Percentiles rank a stretch among this genome's conserved stretches.
Evolutionary conservation across 768 basidiomycete genomes (phyloP).

Genomic region (Lyophyllum shimeji): DNA sequence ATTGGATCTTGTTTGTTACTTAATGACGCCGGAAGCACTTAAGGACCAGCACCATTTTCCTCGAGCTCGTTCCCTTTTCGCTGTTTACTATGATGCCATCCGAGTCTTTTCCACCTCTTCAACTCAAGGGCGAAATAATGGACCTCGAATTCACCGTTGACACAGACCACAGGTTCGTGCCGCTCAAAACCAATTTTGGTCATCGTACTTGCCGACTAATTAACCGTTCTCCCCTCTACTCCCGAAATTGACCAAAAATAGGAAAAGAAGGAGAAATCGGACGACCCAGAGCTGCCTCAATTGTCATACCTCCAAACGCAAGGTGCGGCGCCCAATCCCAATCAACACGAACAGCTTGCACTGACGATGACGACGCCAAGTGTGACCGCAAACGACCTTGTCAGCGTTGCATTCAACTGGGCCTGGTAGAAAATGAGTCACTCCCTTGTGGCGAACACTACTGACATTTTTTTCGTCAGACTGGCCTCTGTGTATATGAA

Average conservation of each 20-base stretch:
- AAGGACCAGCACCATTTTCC: conserved; percentile 45
- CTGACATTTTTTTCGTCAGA: conserved; percentile 40
- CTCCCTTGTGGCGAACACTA: conserved; percentile 2
- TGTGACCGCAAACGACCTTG: conserved; percentile 93
- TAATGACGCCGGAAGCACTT: conserved; percentile 61
- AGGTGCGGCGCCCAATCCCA: conserved; percentile 47
- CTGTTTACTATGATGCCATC: conserved; percentile 52
- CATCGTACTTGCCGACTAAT: conserved; percentile 47
- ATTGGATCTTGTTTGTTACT: conserved; percentile 49
- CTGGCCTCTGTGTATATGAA: conserved; percentile 93
- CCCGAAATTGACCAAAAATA: conserved; percentile 48
- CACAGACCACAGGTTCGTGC: conserved; percentile 60
- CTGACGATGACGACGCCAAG: conserved; percentile 36
- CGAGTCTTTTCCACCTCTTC: conserved; percentile 54
- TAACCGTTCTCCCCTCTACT: conserved; percentile 47
- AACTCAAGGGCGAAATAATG: conserved; percentile 76
- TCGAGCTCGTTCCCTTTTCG: conserved; percentile 48
- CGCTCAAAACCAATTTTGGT: conserved; percentile 16
- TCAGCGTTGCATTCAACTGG: conserved; percentile 86
- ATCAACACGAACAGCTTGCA: conserved; percentile 7
- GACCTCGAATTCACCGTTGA: conserved; percentile 74
- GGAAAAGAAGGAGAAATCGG: conserved; percentile 86
- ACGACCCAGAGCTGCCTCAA: conserved; percentile 88
- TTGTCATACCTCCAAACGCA: conserved; percentile 93
- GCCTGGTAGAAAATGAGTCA: conserved; percentile 54